A percentile compares a stretch with the other conserved stretches of the same genome.
phyloP scores from a whole-genome alignment of 2,329 filamentous ascomycete species.

The Stemphylium beticola region DNA sequence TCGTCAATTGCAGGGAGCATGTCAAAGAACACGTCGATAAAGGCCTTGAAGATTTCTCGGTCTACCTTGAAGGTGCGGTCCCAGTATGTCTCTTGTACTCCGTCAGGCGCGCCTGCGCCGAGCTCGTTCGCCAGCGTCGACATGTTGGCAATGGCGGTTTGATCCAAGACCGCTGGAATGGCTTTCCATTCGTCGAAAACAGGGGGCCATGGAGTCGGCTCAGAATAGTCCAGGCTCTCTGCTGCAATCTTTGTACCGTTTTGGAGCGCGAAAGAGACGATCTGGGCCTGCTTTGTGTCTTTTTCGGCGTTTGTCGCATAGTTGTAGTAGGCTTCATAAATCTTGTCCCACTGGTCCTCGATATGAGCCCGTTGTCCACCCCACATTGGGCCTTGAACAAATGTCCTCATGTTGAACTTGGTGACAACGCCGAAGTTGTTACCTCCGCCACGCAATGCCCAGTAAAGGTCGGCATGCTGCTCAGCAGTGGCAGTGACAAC shows the following conservation, averaged over 20 bases:
- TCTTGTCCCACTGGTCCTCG: conserved; percentile 24
- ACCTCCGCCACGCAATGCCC: conserved; percentile 45
- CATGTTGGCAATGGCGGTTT: conserved; percentile 30
- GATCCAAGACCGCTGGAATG: conserved; percentile 33
- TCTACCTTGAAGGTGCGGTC: conserved; percentile 36
- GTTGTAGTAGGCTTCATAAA: conserved; percentile 26
- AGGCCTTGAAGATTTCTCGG: conserved; percentile 22
- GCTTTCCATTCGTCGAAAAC: conserved; percentile 37
- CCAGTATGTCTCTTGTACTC: conserved; percentile 36
- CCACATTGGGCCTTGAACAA: conserved; percentile 38
- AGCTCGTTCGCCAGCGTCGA: conserved; percentile 28
- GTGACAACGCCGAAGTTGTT: conserved; percentile 47
- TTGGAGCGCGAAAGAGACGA: conserved; percentile 29
- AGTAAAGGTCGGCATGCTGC: conserved; percentile 49
- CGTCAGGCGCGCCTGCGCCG: conserved; percentile 18
- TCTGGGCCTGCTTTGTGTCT: conserved; percentile 26
- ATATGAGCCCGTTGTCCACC: conserved; percentile 26
- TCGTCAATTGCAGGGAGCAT: conserved; percentile 29
- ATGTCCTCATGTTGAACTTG: conserved; percentile 30
- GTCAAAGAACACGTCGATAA: conserved; percentile 31
- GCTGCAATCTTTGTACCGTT: conserved; percentile 24
- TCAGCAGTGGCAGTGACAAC: conserved; percentile 21
- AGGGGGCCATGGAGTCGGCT: conserved; percentile 28
- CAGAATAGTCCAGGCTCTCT: conserved; percentile 33
- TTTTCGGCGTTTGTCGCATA: conserved; percentile 20